Conservation (phyloP, 2,329 filamentous ascomycete genomes). For the Epichloe sp. region DNA sequence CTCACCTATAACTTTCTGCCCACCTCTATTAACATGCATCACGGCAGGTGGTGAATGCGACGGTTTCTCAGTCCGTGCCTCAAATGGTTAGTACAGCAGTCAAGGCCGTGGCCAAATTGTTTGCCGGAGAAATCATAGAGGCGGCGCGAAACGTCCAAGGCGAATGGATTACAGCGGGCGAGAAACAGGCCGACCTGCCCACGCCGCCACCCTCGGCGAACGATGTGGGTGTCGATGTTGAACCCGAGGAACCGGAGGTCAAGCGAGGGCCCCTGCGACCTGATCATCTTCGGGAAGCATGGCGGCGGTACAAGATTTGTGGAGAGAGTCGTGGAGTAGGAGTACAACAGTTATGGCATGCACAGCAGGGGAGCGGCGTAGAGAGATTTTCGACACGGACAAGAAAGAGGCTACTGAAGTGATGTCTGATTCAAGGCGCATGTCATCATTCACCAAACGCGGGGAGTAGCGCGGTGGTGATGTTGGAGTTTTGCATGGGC, state of each 20-base stretch:
- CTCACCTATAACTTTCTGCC: neutral
- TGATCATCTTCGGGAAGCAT: slow-evolving; percentile 62
- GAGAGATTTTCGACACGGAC: slow-evolving; percentile 45
- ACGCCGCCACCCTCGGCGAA: slow-evolving; percentile 25
- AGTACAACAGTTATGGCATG: slow-evolving; percentile 46
- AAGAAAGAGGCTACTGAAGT: slow-evolving; percentile 40
- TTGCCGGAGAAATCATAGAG: slow-evolving; percentile 64
- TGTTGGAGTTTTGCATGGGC: neutral
- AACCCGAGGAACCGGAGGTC: slow-evolving; percentile 12
- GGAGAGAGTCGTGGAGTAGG: slow-evolving; percentile 51
- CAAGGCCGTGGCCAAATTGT: slow-evolving; percentile 62
- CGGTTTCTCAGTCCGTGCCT: slow-evolving; percentile 66
- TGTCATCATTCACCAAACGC: neutral
- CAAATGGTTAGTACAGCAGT: slow-evolving; percentile 63
- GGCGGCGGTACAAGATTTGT: slow-evolving; percentile 51
- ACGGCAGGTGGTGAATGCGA: slow-evolving; percentile 58
- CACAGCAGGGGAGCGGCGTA: slow-evolving; percentile 44
- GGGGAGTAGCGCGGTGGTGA: neutral
- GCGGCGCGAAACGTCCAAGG: slow-evolving; percentile 55
- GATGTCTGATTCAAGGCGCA: slow-evolving; percentile 8
- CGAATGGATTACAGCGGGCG: slow-evolving; percentile 53
- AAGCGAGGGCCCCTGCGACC: slow-evolving; percentile 50
- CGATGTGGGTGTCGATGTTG: slow-evolving; percentile 19
- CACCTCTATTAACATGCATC: neutral
- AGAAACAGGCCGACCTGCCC: slow-evolving; percentile 42